Evolutionary conservation across 2,329 filamentous ascomycete species (phyloP), one percentile per base, ranked within the genome.

Genomic region (Tolypocladium inflatum): DNA sequence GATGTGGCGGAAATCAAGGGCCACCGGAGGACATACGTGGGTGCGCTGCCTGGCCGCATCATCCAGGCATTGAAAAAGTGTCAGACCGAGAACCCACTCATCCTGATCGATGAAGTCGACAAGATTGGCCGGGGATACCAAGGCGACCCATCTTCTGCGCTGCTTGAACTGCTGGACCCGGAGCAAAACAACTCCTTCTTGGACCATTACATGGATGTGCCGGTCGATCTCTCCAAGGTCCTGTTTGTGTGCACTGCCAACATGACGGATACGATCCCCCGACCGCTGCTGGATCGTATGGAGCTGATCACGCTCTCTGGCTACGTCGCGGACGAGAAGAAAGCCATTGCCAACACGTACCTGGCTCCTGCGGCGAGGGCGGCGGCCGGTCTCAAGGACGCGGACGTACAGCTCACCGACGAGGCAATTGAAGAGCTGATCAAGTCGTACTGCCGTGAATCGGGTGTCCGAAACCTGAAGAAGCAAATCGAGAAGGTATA

Each of bases 401-500:
- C 92, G 23, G 88, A 97, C 68, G 92, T 99, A n/a, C 78, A 79
- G n/a, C 79, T 99, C 50, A 87, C 86, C 61, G 86, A 91, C 64
- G 88, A 89, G 59, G 95, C 93, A 15, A 95, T 99, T 51, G 88
- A 94, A 68, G 94, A 99, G 74, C 81, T 99, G 51, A 99, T 99
- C 78, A 97, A 97, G 76, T 96, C 91, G 30, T 99, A 99, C 77
- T 97, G 92, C 76, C 89, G 94, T 50, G 94, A 99, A 75, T 96
- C 91, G 50, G 94, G 94, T 66, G 95, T 99, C 10, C 88, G 94
- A 64, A 99, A 99, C 70, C 78, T 99, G 61, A 99, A 99, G 83
- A 97, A 99, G 79, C 93, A 97, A 73, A 99, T 99, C 61, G 94
- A 99, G 73, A 99, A 99, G 78, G 91, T 99, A 3, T 99, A 97